Evolutionary conservation across 768 basidiomycete species (phyloP).

Genomic region (Lactarius sp.): DNA sequence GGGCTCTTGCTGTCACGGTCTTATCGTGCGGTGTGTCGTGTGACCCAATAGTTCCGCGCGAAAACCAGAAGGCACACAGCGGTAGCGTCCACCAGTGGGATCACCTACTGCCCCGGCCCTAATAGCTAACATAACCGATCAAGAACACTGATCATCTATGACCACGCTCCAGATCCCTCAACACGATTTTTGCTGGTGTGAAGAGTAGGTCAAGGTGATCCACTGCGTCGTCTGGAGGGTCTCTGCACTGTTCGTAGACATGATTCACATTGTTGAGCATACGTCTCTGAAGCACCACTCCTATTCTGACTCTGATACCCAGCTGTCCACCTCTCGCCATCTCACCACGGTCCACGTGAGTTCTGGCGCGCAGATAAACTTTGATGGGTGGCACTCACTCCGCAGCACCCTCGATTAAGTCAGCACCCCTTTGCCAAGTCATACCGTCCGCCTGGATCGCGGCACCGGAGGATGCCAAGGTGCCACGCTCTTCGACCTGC

Average conservation of each 20-base stretch:
- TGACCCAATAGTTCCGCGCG: not conserved
- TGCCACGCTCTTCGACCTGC: not conserved
- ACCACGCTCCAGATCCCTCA: not conserved
- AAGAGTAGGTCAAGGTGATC: not conserved
- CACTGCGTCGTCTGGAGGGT: not conserved
- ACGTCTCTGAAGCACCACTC: no score
- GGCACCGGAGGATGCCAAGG: not conserved
- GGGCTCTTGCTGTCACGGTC: not conserved
- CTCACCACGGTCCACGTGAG: not conserved
- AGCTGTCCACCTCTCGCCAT: not conserved
- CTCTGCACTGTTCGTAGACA: no score
- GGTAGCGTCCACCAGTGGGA: not conserved
- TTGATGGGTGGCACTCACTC: conserved; percentile 7
- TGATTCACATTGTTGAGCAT: no score
- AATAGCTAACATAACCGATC: not conserved
- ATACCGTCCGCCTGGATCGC: not conserved
- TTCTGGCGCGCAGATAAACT: not conserved
- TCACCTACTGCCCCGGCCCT: not conserved
- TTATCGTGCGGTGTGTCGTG: no score
- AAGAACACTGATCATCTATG: not conserved
- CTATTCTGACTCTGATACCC: not conserved
- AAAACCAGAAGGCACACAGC: not conserved
- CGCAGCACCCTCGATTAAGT: not conserved
- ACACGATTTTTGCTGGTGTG: not conserved
- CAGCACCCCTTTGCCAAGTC: not conserved